These are phyloP conservation scores for Protomyces pachydermus DNA, from an alignment of 1,139 yeast species.

Conservation along the genomic window DNA sequence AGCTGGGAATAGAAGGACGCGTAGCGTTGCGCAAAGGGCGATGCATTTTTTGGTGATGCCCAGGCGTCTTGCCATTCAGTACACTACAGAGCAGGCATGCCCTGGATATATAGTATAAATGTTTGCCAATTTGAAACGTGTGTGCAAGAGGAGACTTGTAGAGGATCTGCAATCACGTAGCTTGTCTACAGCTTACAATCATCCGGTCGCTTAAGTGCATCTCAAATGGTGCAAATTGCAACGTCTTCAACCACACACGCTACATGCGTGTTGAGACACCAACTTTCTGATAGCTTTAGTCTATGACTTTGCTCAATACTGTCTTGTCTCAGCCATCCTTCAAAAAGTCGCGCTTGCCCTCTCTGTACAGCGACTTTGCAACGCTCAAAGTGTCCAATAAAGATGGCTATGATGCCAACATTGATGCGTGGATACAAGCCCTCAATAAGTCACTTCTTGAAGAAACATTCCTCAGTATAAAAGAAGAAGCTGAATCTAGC, in stretches of 20 bases:
- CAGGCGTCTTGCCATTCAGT: not conserved
- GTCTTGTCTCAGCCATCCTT: slow-evolving; percentile 5
- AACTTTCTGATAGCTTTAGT: no score
- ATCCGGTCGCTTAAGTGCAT: no score
- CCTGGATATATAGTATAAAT: no score
- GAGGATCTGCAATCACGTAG: no score
- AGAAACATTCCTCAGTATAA: slow-evolving; percentile 10
- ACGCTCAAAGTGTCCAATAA: slow-evolving; percentile 51
- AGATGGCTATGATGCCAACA: slow-evolving; percentile 67
- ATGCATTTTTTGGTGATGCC: not conserved
- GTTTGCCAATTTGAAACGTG: no score
- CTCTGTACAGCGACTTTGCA: slow-evolving; percentile 60
- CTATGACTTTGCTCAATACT: not conserved
- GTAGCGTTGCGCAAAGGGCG: not conserved
- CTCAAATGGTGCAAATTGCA: no score
- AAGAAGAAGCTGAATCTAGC: not conserved
- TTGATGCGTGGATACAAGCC: slow-evolving; percentile 56
- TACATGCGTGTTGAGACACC: no score
- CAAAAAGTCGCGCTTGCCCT: slow-evolving; percentile 46
- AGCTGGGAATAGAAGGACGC: not conserved
- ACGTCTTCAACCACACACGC: no score
- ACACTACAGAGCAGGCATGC: no score
- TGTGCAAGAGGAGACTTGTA: no score
- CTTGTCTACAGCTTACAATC: no score
- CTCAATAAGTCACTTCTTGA: slow-evolving; percentile 37